Conservation (phyloP, 805 yeast species). For the Pichia rugopelliculosa region DNA sequence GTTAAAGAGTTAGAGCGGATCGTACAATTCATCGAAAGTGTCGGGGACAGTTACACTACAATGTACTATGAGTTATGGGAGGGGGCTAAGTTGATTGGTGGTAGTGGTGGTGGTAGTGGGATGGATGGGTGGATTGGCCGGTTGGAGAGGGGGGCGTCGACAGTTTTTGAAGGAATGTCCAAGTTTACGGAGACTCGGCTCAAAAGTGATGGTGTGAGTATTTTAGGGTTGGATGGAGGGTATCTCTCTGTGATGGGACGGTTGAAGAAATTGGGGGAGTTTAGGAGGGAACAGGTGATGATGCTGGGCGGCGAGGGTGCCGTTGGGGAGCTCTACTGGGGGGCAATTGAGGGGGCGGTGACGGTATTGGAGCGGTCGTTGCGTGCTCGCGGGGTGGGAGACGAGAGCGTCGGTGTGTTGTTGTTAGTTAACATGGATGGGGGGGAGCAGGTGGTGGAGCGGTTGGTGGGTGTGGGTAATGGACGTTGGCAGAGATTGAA, state of each 20-base stretch:
- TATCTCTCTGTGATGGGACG: not conserved
- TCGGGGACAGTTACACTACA: constrained; percentile 33
- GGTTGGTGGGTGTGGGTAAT: constrained; percentile 42
- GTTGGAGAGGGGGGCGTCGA: not conserved
- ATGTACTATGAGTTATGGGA: constrained; percentile 46
- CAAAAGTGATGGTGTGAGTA: not conserved
- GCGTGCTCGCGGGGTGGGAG: no score
- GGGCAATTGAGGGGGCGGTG: not conserved
- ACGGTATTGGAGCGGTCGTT: constrained; percentile 38
- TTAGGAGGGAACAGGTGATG: not conserved
- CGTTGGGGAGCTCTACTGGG: not conserved
- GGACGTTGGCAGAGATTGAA: constrained; percentile 61
- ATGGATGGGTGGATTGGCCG: not conserved
- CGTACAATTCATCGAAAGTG: constrained; percentile 19
- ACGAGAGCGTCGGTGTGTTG: constrained; percentile 58
- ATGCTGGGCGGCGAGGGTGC: not conserved
- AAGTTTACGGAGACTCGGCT: not conserved
- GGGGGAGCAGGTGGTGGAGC: constrained; percentile 65
- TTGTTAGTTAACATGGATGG: constrained; percentile 63
- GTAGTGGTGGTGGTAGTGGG: not conserved
- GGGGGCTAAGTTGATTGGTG: constrained; percentile 11
- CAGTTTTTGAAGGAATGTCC: not conserved
- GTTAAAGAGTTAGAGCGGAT: constrained; percentile 33
- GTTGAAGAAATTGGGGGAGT: not conserved
- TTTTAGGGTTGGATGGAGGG: not conserved